Base-by-base conservation (phyloP, 1,139 yeast species). In the Kluyveromyces marxianus region DNA sequence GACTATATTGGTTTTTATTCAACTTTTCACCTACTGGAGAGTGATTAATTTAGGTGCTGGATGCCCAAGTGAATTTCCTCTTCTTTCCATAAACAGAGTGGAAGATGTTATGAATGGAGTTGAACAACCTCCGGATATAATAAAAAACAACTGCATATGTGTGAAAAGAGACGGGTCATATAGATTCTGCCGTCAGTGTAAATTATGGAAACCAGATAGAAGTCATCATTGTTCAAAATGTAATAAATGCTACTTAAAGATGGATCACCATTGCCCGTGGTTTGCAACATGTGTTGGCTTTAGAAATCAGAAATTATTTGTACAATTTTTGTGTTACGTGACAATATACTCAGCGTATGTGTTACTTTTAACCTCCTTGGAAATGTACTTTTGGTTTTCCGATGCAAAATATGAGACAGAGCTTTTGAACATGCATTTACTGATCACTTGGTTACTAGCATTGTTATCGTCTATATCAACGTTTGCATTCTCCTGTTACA, bases 191-290 rank as follows among this genome's bases (percentile, higher is more conserved):
- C 69, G 70, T 46, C 85, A 82, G 54, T 92, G 98, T 63, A 62
- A 69, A 39, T 81, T 79, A 41, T 89, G 95, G 94, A 92, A 92
- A 62, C 98, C 98, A 0, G 97, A 92, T 62, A 69, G 98, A 47
- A 76, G 86, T 48, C 98, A 92, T 61, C 97, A 92, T 64, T 92
- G 98, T 50, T 81, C 86, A 0, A 68, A 77, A 26, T 80, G 94
- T 53, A 74, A 79, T 7, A 68, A 66, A 44, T 92, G 98, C 65
- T 74, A 86, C 1, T 70, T 92, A 46, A 71, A 75, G 50, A 83
- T 83, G 92, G 94, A 84, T 66, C 98, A 92, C 60, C 95, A 86
- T 66, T 92, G 98, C 62, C 97, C 98, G 0, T 92, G 98, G 98
- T 89, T 92, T 61, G 80, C 95, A 4, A 72, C 79, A 8, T 92